Conservation (phyloP, 768 basidiomycete species). For the Termitomyces sp. region DNA sequence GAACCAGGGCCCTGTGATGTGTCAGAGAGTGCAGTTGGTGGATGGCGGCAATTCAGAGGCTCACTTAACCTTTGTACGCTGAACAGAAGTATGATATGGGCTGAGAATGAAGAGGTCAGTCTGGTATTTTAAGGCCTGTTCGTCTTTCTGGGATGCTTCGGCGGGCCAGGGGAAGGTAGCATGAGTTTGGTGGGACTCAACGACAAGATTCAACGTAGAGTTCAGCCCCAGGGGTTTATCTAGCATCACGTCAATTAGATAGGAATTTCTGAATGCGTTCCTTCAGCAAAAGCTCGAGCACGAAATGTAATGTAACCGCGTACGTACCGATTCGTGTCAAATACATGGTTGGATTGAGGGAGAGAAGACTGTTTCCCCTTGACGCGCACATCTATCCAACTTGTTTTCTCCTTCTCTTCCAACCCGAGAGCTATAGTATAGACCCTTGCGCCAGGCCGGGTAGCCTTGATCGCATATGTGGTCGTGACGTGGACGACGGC, state of each 20-base stretch:
- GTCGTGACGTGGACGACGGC: slow-evolving; percentile 85
- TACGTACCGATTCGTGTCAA: slow-evolving; percentile 48
- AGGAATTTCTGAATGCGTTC: slow-evolving; percentile 29
- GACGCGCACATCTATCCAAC: slow-evolving; percentile 76
- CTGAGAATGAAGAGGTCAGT: slow-evolving; percentile 78
- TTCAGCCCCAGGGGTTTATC: slow-evolving; percentile 55
- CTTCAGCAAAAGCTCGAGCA: slow-evolving; percentile 3
- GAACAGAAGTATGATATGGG: slow-evolving; percentile 75
- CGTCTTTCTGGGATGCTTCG: slow-evolving; percentile 66
- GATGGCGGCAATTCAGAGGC: slow-evolving; percentile 18
- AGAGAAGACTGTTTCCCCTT: slow-evolving; percentile 64
- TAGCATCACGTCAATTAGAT: slow-evolving; percentile 58
- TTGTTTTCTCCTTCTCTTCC: slow-evolving; percentile 60
- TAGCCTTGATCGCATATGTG: slow-evolving; percentile 77
- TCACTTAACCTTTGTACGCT: slow-evolving; percentile 85
- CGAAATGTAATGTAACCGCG: neutral
- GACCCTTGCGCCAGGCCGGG: slow-evolving; percentile 50
- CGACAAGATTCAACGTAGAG: slow-evolving; percentile 66
- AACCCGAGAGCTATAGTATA: slow-evolving; percentile 67
- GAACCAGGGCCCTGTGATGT: slow-evolving; percentile 54
- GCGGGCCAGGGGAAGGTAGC: slow-evolving; percentile 73
- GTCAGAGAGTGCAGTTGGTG: slow-evolving; percentile 1
- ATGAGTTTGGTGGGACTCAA: slow-evolving; percentile 78
- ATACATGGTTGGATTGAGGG: slow-evolving; percentile 40
- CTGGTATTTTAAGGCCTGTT: slow-evolving; percentile 74